Evolutionary conservation across 2,329 filamentous ascomycete species (phyloP).

Genomic region (Fusarium odoratissimum): DNA sequence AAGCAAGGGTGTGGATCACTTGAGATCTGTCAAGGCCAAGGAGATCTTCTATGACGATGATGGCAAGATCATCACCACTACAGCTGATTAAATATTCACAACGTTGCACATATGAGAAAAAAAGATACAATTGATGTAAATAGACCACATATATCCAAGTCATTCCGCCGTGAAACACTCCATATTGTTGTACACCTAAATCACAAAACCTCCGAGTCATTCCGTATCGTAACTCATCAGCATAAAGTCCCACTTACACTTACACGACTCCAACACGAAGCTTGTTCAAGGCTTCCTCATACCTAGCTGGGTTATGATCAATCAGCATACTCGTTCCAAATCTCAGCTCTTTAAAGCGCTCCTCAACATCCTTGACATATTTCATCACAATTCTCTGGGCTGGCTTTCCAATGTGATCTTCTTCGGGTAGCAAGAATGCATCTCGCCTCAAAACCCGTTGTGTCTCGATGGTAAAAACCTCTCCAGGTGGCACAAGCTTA

Average conservation of each 20-base stretch:
- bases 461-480: constrained; percentile 79
- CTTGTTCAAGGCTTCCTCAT: constrained; percentile 75
- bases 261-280: constrained; percentile 63
- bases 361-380: constrained; percentile 78
- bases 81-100: constrained; percentile 36
- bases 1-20: constrained; percentile 75
- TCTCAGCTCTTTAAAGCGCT: constrained; percentile 74
- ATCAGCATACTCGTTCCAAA: constrained; percentile 80
- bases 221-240: constrained; percentile 12
- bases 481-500: constrained; percentile 79
- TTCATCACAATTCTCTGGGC: constrained; percentile 76
- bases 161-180: background rate
- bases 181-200: constrained; percentile 5
- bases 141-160: background rate
- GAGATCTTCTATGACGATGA: constrained; percentile 78
- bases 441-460: constrained; percentile 75
- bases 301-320: constrained; percentile 80
- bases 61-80: constrained; percentile 66
- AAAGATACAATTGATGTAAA: background rate
- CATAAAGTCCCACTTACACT: constrained; percentile 36
- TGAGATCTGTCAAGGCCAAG: constrained; percentile 78
- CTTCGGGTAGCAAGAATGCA: constrained; percentile 64
- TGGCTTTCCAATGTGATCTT: constrained; percentile 69
- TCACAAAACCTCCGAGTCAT: background rate
- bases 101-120: background rate